These are phyloP conservation scores for Dictyostelium intermedium DNA, from an alignment of 78 protist genomes.

Conservation along the genomic window DNA sequence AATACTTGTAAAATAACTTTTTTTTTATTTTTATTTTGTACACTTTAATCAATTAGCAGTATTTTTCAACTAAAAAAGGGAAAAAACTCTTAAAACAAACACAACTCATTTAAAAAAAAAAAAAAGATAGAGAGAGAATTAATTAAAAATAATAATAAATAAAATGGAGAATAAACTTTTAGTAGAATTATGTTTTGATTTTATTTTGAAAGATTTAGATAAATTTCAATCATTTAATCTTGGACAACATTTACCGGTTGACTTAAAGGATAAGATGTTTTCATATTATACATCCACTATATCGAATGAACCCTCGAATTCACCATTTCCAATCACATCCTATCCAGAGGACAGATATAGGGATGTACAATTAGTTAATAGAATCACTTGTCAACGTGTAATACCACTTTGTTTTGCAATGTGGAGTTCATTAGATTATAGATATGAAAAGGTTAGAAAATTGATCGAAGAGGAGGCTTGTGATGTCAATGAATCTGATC, in stretches of 20 bases:
- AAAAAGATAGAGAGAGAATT: too few relatives aligned
- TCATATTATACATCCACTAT: constrained; percentile 33
- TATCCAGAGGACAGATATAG: constrained; percentile 77
- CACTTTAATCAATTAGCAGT: not conserved
- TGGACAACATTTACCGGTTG: constrained; percentile 4
- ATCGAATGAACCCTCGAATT: constrained; percentile 40
- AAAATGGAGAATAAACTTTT: constrained; percentile 11
- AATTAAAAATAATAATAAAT: too few relatives aligned
- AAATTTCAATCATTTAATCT: constrained; percentile 15
- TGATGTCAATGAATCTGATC: constrained; percentile 72
- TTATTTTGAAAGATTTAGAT: constrained; percentile 30
- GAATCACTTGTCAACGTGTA: constrained; percentile 76
- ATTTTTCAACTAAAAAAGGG: not conserved
- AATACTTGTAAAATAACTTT: not conserved
- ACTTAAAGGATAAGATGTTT: constrained; percentile 44
- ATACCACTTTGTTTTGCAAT: constrained; percentile 80
- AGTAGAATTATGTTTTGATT: constrained; percentile 42
- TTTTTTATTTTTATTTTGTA: not conserved
- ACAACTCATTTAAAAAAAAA: not conserved
- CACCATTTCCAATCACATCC: constrained; percentile 71
- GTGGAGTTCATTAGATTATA: constrained; percentile 77
- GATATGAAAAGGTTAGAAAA: constrained; percentile 72
- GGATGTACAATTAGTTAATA: constrained; percentile 66
- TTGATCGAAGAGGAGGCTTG: constrained; percentile 75
- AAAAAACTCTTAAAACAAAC: not conserved